Evolutionary conservation across 2,329 filamentous ascomycete species (phyloP), one percentile per base, ranked within the genome.

Genomic region (Cladosporium velox): DNA sequence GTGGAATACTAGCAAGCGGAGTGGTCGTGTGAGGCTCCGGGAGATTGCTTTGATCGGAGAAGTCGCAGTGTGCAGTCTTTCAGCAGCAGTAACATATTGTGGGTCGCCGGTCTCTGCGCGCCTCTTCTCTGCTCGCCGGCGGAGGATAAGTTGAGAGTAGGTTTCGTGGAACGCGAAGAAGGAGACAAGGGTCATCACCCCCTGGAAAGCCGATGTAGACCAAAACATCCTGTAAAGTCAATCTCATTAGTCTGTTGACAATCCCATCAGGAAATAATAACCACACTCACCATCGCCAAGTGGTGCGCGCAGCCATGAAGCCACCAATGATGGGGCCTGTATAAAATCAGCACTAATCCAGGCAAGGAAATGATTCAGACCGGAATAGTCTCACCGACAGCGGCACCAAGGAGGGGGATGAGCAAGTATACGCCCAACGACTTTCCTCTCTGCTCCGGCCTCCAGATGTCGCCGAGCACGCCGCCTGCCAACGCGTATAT

Each of bases 261-360:
- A 32, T 10, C 10, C 26, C 2, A 12, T 18, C 12, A 28, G 14
- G 6, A 54, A n/a, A 2, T 54, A n/a, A 26, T 26, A 15, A 21
- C 18, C 12, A n/a, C 10, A 21, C 38, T 60, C n/a, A 60, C 90
- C 90, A 92, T 51, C 89, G 83, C 90, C 90, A 92, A 0, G 84
- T 87, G 8, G 84, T 86, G 67, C 84, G 80, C 70, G 89, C 78
- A 0, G 87, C 82, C 28, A 91, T 87, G 73, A 88, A 90, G 0
- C 86, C 88, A 10, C 88, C 88, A 0, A 84, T 83, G 1, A 91
- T 86, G 0, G 89, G 89, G 0, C 88, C 89, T 6, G 90, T 77
- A 12, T 8, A 18, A 11, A 21, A 26, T 57, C 10, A 57, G 28
- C 30, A 35, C n/a, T 12, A 18, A 2, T 15, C 2, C 12, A 26